phyloP scores from a whole-genome alignment of 2,329 filamentous ascomycete genomes.

The Nothomitra cinnamomea region DNA sequence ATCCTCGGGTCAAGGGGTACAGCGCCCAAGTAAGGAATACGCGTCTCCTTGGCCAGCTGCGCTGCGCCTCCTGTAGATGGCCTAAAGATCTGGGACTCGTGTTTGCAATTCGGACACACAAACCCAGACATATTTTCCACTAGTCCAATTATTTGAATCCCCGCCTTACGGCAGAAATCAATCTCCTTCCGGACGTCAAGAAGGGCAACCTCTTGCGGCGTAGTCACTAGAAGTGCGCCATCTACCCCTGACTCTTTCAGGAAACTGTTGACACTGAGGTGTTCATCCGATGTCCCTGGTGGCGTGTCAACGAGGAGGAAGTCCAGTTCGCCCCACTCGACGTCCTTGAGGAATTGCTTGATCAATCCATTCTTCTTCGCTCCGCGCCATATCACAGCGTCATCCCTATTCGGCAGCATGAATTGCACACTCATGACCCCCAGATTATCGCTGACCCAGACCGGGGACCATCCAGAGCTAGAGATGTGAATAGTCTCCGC shows the following conservation, averaged over 20 bases:
- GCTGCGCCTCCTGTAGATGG: conserved; percentile 79
- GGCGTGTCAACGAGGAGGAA: conserved; percentile 90
- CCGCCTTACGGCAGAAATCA: conserved; percentile 91
- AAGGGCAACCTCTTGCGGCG: conserved; percentile 82
- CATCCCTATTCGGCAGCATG: conserved; percentile 85
- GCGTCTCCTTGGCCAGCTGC: conserved; percentile 68
- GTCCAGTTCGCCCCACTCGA: conserved; percentile 92
- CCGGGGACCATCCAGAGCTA: conserved; percentile 77
- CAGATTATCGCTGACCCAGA: conserved; percentile 89
- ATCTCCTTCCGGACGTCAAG: conserved; percentile 95
- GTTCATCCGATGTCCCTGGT: conserved; percentile 88
- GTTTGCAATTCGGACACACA: conserved; percentile 81
- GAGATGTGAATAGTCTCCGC: conserved; percentile 84
- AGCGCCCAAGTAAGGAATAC: conserved; percentile 71
- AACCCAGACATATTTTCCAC: conserved; percentile 98
- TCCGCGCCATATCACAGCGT: conserved; percentile 93
- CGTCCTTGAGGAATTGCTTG: conserved; percentile 94
- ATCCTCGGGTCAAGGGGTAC: conserved; percentile 89
- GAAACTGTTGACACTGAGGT: conserved; percentile 82
- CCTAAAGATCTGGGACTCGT: conserved; percentile 68
- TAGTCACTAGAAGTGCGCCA: conserved; percentile 83
- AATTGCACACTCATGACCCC: conserved; percentile 97
- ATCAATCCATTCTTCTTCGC: conserved; percentile 98
- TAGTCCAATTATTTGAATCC: conserved; percentile 70
- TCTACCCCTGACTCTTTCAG: conserved; percentile 84